Evolutionary conservation across 2,329 filamentous ascomycete species (phyloP).

Genomic region (Aspergillus caelatus): DNA sequence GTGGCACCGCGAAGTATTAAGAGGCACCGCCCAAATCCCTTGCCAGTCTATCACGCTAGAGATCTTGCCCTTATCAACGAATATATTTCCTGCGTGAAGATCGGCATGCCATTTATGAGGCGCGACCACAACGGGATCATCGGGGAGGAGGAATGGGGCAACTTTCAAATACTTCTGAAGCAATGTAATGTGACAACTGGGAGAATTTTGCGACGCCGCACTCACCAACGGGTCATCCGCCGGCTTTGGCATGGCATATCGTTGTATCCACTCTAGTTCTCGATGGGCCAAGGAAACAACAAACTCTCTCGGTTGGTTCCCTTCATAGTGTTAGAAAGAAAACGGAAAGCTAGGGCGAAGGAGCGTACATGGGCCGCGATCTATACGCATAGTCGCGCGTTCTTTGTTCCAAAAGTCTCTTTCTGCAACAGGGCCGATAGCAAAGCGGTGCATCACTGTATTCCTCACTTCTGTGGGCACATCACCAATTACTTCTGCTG

Average conservation of each 20-base stretch:
- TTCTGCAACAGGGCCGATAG: constrained; percentile 41
- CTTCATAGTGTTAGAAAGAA: constrained; percentile 21
- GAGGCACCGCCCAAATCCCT: constrained; percentile 32
- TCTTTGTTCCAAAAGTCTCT: constrained; percentile 40
- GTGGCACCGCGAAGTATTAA: constrained; percentile 29
- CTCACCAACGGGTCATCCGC: constrained; percentile 24
- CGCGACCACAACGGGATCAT: constrained; percentile 22
- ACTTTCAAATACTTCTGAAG: constrained; percentile 37
- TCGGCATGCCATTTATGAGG: constrained; percentile 46
- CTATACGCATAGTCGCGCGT: constrained; percentile 36
- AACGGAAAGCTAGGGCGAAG: constrained; percentile 5
- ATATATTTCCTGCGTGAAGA: constrained; percentile 43
- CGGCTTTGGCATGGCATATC: constrained; percentile 27
- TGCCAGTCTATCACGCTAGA: constrained; percentile 50
- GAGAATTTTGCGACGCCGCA: constrained; percentile 31
- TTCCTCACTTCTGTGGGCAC: constrained; percentile 30
- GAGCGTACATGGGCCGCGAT: constrained; percentile 46
- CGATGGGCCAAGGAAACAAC: constrained; percentile 33
- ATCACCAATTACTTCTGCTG: constrained; percentile 13
- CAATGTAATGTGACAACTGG: constrained; percentile 35
- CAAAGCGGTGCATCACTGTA: constrained; percentile 35
- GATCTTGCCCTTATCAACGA: constrained; percentile 38
- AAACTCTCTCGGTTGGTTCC: constrained; percentile 38
- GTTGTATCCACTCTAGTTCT: constrained; percentile 39
- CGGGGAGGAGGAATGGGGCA: constrained; percentile 33